Base-by-base conservation (phyloP, 2,329 filamentous ascomycete species). In the Alternaria brassicae region DNA sequence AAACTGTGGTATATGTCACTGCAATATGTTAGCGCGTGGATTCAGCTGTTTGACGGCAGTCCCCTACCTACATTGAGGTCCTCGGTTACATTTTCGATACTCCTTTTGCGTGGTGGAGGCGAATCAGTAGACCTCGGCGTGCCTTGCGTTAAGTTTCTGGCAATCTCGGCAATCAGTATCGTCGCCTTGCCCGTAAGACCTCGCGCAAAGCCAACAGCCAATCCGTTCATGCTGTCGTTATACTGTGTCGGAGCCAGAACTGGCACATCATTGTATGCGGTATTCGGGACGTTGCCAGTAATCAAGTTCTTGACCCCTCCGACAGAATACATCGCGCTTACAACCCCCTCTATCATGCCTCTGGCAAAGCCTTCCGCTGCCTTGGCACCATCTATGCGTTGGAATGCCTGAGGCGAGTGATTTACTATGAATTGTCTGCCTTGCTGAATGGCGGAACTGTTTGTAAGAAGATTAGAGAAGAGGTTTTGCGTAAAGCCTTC, bases 301-400 rank as follows among this genome's bases (percentile, higher is more conserved):
- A 74, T 51, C 4, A 73, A 58, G 36, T 73, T 73, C 25, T 71
- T 53, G 6, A 73, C 34, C 1, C 72, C 72, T 13, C 72, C 72
- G n/a, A 67, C 64, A 27, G 64, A 65, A 0, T 69, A 70, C 7
- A 73, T 50, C 1, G 69, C 72, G 41, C 60, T 67, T 8, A 73
- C 39, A 17, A 66, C 37, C 3, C 72, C 72, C 55, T 74, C 72
- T 9, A 73, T 62, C 1, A 68, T 50, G 7, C 72, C 72, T 45
- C 72, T 62, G 8, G 66, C 72, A 12, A 72, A 63, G 6, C 72
- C 72, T 50, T 75, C 72, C 2, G 68, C 68, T 13, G 61, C 68
- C 25, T 71, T 71, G 1, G 71, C 62, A 1, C 58, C 13, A 4
- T 70, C 55, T 1, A 68, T 23, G 28, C 53, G 48, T 15, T 54